Conservation (phyloP, 2,329 filamentous ascomycete genomes). For the Massarina eburnea region DNA sequence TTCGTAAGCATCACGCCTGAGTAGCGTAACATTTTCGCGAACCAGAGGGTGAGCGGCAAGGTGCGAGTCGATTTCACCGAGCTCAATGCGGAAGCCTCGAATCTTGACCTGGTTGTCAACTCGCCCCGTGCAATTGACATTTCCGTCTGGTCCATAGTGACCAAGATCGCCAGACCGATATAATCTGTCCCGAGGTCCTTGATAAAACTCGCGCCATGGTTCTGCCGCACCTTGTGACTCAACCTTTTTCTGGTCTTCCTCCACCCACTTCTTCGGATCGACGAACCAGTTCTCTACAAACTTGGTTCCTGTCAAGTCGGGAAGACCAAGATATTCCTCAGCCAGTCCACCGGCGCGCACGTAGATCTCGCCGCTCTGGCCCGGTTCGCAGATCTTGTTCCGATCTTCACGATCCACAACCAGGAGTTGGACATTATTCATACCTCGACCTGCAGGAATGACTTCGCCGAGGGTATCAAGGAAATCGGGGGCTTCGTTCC, state of each 20-base stretch:
- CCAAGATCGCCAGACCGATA: constrained; percentile 90
- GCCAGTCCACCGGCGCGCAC: constrained; percentile 81
- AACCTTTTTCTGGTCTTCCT: constrained; percentile 60
- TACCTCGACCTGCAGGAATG: constrained; percentile 81
- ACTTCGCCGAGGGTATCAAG: constrained; percentile 70
- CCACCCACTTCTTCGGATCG: constrained; percentile 68
- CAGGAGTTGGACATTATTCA: constrained; percentile 85
- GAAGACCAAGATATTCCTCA: constrained; percentile 71
- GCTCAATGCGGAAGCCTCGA: constrained; percentile 91
- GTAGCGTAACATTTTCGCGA: constrained; percentile 81
- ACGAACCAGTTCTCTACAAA: constrained; percentile 88
- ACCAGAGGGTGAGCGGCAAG: constrained; percentile 73
- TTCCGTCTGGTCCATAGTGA: constrained; percentile 68
- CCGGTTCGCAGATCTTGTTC: constrained; percentile 72
- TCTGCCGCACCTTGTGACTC: constrained; percentile 56
- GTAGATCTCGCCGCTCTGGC: constrained; percentile 82
- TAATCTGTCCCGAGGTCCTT: constrained; percentile 79
- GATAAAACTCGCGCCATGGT: constrained; percentile 76
- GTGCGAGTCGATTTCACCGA: constrained; percentile 88
- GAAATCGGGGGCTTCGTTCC: constrained; percentile 63
- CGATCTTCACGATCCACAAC: constrained; percentile 72
- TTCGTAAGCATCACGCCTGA: constrained; percentile 80
- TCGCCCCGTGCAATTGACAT: constrained; percentile 76
- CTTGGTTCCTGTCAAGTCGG: constrained; percentile 68
- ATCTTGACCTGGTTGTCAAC: constrained; percentile 93